These are phyloP conservation scores for Abelmoschus esculentus DNA, from an alignment of 345 rosid genomes.

Conservation along the genomic window DNA sequence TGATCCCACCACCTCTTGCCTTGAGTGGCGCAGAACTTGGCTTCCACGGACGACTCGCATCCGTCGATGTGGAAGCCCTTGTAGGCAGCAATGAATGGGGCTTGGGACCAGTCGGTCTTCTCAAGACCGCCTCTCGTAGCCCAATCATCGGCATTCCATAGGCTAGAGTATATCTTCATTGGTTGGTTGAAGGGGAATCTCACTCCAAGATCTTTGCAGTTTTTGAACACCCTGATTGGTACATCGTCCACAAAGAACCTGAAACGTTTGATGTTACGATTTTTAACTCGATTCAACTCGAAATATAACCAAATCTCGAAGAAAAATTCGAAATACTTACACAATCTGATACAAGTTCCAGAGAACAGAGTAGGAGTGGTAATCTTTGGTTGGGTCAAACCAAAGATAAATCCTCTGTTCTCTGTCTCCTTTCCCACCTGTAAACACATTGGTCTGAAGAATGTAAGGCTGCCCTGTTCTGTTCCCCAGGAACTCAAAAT, in stretches of 20 bases:
- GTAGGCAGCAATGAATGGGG: conserved; percentile 61
- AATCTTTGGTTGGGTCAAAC: background rate
- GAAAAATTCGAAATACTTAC: background rate
- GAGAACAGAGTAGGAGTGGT: background rate
- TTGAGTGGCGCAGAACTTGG: conserved; percentile 67
- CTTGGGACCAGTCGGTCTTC: conserved; percentile 78
- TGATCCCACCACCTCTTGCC: conserved; percentile 73
- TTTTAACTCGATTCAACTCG: too few species aligned
- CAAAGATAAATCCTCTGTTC: background rate
- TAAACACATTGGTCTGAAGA: background rate
- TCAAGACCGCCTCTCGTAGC: conserved; percentile 85
- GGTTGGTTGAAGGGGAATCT: conserved; percentile 75
- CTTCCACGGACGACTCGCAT: conserved; percentile 49
- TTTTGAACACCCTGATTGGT: conserved; percentile 78
- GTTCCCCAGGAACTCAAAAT: background rate
- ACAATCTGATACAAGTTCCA: background rate
- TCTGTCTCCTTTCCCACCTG: background rate
- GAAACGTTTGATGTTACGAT: background rate
- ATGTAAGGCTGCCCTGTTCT: background rate
- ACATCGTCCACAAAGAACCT: conserved; percentile 68
- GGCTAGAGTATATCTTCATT: conserved; percentile 74
- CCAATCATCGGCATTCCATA: conserved; percentile 91
- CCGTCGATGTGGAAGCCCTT: conserved; percentile 57
- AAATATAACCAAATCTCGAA: too few species aligned
- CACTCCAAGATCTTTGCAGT: conserved; percentile 65